Conservation (phyloP, 257 asterid genomes). For the Anisodus tanguticus region DNA sequence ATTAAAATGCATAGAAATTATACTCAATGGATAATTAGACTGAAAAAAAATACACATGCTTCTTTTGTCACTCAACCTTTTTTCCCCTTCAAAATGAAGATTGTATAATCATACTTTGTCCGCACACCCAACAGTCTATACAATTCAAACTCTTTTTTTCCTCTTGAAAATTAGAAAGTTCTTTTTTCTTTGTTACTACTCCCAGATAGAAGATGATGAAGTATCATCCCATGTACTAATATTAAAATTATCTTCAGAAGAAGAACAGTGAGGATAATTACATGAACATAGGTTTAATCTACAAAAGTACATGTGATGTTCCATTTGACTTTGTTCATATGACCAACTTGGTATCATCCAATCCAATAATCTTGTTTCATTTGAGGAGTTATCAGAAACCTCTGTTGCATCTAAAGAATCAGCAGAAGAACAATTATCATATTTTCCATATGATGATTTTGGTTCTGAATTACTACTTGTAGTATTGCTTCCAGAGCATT, state of each 20-base stretch:
- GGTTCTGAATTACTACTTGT: background rate
- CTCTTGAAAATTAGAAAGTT: background rate
- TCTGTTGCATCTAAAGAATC: slow-evolving; percentile 32
- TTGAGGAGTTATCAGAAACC: slow-evolving; percentile 40
- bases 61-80: background rate
- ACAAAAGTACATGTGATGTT: slow-evolving; percentile 31
- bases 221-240: slow-evolving; percentile 22
- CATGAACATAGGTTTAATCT: slow-evolving; percentile 18
- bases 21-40: background rate
- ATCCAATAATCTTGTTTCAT: slow-evolving; percentile 34
- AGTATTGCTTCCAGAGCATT: background rate
- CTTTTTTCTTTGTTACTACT: background rate
- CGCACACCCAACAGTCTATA: background rate
- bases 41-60: background rate
- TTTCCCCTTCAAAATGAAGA: background rate
- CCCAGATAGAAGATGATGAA: slow-evolving; percentile 31
- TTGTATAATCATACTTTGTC: background rate
- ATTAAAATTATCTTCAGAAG: background rate
- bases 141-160: background rate
- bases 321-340: slow-evolving; percentile 31
- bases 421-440: slow-evolving; percentile 22
- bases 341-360: slow-evolving; percentile 43
- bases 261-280: background rate
- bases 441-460: slow-evolving; percentile 15
- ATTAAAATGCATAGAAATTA: background rate